phyloP scores from a whole-genome alignment of 805 yeast genomes.

The Lachancea thermotolerans region DNA sequence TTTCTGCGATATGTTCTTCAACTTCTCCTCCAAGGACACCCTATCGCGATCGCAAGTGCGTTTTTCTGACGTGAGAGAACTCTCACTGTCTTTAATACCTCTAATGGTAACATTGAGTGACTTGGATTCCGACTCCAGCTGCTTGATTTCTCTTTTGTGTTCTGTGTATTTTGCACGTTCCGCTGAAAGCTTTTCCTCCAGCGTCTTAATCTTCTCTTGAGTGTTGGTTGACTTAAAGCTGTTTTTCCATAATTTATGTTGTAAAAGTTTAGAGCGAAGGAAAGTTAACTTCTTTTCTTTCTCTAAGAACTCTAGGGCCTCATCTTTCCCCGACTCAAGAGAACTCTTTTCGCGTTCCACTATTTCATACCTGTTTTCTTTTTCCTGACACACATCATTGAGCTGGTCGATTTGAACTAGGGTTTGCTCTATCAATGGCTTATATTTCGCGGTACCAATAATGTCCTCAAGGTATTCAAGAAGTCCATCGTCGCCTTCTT shows the following conservation, averaged over 20 bases:
- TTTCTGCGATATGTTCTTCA: constrained; percentile 56
- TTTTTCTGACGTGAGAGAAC: constrained; percentile 22
- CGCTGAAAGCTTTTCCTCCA: constrained; percentile 36
- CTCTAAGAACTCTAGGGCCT: constrained; percentile 58
- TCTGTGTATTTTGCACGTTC: constrained; percentile 40
- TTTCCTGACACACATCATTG: constrained; percentile 75
- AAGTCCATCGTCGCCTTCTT: constrained; percentile 85
- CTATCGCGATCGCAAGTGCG: constrained; percentile 44
- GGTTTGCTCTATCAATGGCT: constrained; percentile 63
- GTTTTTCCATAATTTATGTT: constrained; percentile 41
- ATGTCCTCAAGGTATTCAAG: constrained; percentile 93
- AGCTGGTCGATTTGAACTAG: constrained; percentile 57
- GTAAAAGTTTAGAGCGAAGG: constrained; percentile 50
- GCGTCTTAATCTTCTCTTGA: constrained; percentile 32
- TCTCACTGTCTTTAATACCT: constrained; percentile 10
- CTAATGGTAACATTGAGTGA: constrained; percentile 17
- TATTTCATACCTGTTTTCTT: constrained; percentile 68
- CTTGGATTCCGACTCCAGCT: constrained; percentile 25
- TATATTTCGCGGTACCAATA: constrained; percentile 87
- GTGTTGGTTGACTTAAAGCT: constrained; percentile 36
- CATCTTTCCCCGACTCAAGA: constrained; percentile 57
- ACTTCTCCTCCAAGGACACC: constrained; percentile 70
- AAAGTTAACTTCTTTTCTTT: constrained; percentile 55
- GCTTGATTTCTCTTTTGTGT: constrained; percentile 34
- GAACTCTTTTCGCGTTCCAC: constrained; percentile 68